phyloP scores from a whole-genome alignment of 2,329 filamentous ascomycete genomes.

The Aspergillus ochraceoroseus region DNA sequence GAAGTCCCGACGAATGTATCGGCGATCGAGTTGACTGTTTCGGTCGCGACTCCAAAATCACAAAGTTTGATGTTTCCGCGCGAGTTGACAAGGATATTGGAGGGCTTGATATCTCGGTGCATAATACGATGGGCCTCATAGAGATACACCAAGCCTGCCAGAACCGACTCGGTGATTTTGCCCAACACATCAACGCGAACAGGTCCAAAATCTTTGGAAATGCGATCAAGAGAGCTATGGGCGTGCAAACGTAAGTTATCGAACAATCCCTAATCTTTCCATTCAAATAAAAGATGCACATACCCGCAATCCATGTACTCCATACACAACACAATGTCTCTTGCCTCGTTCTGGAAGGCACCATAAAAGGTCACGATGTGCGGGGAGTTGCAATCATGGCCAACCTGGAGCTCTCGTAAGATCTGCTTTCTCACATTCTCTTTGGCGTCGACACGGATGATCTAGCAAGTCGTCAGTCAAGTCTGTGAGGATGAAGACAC shows the following conservation, averaged over 20 bases:
- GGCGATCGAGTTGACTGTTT: constrained; percentile 94
- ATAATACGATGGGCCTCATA: constrained; percentile 96
- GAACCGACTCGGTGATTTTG: constrained; percentile 93
- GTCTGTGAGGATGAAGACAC: not conserved
- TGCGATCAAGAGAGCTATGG: constrained; percentile 85
- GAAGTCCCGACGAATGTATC: constrained; percentile 98
- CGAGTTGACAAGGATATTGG: constrained; percentile 94
- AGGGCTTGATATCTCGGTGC: constrained; percentile 98
- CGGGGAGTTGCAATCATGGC: constrained; percentile 94
- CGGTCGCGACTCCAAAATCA: constrained; percentile 97
- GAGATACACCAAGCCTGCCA: constrained; percentile 89
- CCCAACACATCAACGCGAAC: constrained; percentile 93
- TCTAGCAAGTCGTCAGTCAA: constrained; percentile 48
- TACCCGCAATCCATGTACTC: constrained; percentile 99
- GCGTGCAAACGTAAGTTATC: too few species aligned
- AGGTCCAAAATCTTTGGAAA: constrained; percentile 91
- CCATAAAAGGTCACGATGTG: constrained; percentile 98
- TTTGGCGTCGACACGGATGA: constrained; percentile 97
- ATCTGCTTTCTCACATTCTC: constrained; percentile 96
- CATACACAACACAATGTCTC: constrained; percentile 99
- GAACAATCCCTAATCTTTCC: too few species aligned
- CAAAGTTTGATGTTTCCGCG: constrained; percentile 92
- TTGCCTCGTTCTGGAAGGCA: constrained; percentile 91
- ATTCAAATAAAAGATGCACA: too few species aligned
- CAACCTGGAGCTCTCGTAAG: constrained; percentile 93